phyloP scores from a whole-genome alignment of 805 yeast species.

The Yamadazyma kitorensis region DNA sequence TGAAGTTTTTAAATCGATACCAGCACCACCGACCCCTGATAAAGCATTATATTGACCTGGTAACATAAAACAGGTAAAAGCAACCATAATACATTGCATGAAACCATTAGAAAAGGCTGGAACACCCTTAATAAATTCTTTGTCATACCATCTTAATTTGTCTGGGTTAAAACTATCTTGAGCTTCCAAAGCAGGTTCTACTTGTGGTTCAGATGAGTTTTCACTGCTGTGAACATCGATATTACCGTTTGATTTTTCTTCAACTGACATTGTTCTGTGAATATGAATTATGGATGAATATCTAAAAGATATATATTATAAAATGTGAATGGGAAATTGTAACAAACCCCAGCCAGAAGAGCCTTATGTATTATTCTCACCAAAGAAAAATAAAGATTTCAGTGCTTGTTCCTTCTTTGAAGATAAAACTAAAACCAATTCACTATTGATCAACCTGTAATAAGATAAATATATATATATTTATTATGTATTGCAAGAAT shows the following conservation, averaged over 20 bases:
- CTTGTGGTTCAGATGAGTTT: conserved; percentile 9
- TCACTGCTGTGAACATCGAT: conserved; percentile 11
- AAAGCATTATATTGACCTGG: conserved; percentile 55
- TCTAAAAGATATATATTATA: too few relatives aligned
- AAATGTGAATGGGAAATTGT: too few relatives aligned
- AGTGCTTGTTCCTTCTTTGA: too few relatives aligned
- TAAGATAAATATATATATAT: too few relatives aligned
- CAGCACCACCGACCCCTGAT: conserved; percentile 49
- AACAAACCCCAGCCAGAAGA: too few relatives aligned
- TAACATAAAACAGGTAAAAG: conserved; percentile 48
- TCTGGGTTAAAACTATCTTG: conserved; percentile 6
- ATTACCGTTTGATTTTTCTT: conserved; percentile 11
- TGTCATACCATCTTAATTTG: conserved; percentile 36
- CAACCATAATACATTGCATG: conserved; percentile 44
- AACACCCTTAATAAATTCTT: conserved; percentile 19
- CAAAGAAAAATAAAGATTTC: too few relatives aligned
- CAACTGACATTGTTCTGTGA: conserved; percentile 9
- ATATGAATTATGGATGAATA: too few relatives aligned
- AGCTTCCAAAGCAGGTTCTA: conserved; percentile 17
- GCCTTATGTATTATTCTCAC: too few relatives aligned
- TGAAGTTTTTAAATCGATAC: conserved; percentile 37
- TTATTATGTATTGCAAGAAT: too few relatives aligned
- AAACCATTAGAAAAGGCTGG: conserved; percentile 38
- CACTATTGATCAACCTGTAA: too few relatives aligned
- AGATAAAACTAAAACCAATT: too few relatives aligned